These are phyloP conservation scores for Cercospora sesami DNA, from an alignment of 2,329 filamentous ascomycete species.

Conservation along the genomic window DNA sequence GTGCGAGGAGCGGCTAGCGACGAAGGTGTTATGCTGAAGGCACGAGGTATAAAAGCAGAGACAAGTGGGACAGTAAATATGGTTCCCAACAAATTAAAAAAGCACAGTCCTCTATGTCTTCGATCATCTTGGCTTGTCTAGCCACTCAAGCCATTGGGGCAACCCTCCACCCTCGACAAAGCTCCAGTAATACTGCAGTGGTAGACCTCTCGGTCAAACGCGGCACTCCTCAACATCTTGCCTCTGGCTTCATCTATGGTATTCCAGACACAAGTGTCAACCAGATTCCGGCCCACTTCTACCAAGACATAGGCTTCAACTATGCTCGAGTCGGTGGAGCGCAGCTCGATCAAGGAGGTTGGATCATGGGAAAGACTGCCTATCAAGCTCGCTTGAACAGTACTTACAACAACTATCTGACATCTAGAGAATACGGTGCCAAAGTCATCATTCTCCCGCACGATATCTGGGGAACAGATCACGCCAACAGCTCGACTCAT, in stretches of 20 bases:
- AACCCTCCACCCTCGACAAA: slow-evolving; percentile 21
- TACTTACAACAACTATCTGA: slow-evolving; percentile 49
- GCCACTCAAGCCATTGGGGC: slow-evolving; percentile 4
- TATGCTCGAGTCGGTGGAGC: slow-evolving; percentile 47
- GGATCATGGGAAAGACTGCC: slow-evolving; percentile 41
- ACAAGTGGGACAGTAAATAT: neutral
- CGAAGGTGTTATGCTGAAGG: neutral
- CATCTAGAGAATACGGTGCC: slow-evolving; percentile 40
- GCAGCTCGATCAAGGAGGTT: slow-evolving; percentile 43
- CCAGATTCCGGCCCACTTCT: slow-evolving; percentile 45
- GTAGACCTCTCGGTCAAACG: slow-evolving; percentile 38
- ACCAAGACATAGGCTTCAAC: slow-evolving; percentile 45
- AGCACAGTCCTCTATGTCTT: neutral
- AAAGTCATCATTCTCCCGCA: slow-evolving; percentile 30
- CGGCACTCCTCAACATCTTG: slow-evolving; percentile 41
- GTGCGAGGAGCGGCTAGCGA: neutral
- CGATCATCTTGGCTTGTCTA: neutral
- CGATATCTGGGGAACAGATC: slow-evolving; percentile 34
- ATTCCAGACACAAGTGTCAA: slow-evolving; percentile 36
- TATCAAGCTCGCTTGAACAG: slow-evolving; percentile 46
- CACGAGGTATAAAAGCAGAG: neutral
- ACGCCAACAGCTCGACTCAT: slow-evolving; percentile 39
- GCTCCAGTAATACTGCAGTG: slow-evolving; percentile 25
- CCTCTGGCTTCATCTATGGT: slow-evolving; percentile 48
- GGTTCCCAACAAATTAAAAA: neutral